phyloP scores from a whole-genome alignment of 192 early-diverging fungal species.

The Coemansia biformis region DNA sequence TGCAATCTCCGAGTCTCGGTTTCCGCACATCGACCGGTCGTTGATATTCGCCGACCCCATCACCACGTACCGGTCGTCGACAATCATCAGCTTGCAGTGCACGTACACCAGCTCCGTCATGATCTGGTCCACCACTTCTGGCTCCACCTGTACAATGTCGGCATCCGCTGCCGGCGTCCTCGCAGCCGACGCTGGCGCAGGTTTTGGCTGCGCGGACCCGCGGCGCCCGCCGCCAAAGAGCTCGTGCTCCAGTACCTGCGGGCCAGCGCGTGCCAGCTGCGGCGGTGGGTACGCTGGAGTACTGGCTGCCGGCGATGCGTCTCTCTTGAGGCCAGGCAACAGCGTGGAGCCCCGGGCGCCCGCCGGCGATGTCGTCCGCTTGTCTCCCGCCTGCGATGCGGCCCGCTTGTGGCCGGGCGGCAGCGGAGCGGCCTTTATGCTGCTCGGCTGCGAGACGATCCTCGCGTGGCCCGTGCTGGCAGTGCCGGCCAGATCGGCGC shows the following conservation, averaged over 20 bases:
- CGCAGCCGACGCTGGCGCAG: background rate
- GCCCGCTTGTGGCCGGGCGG: no score
- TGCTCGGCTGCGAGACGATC: no score
- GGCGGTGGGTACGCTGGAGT: slow-evolving; percentile 16
- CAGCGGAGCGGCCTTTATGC: no score
- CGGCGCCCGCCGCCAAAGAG: slow-evolving; percentile 14
- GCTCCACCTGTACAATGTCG: slow-evolving; percentile 15
- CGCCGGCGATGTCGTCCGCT: no score
- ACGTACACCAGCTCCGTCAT: slow-evolving; percentile 84
- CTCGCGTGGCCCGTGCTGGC: no score
- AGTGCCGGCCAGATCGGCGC: no score
- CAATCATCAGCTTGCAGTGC: slow-evolving; percentile 82
- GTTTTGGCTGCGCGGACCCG: background rate
- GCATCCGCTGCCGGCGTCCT: background rate
- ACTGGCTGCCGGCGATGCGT: no score
- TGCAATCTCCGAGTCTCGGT: slow-evolving; percentile 85
- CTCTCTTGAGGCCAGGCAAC: no score
- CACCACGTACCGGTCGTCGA: slow-evolving; percentile 77
- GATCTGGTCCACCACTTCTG: slow-evolving; percentile 40
- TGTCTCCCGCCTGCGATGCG: no score
- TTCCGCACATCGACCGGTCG: slow-evolving; percentile 83
- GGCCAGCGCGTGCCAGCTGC: slow-evolving; percentile 10
- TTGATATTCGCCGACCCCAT: slow-evolving; percentile 89
- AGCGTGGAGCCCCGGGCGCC: no score
- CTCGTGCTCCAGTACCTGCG: slow-evolving; percentile 44